phyloP scores from a whole-genome alignment of 169 alveolate genomes.

The Plasmodium malariae region DNA sequence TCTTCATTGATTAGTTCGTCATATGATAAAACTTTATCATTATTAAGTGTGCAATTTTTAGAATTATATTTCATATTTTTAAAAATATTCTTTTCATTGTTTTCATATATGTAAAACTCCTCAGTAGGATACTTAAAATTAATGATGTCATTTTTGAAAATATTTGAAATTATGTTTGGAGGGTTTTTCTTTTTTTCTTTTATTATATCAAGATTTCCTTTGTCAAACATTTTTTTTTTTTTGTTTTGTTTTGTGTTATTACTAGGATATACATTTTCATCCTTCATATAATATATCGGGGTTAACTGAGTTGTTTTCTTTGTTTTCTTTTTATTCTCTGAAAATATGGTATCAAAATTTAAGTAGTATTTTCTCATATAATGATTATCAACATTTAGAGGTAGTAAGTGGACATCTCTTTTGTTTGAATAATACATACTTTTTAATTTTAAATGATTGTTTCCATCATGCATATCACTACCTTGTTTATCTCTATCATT shows the following conservation, averaged over 20 bases:
- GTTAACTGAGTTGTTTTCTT: background rate
- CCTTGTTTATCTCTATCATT: background rate
- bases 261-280: background rate
- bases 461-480: background rate
- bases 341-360: constrained; percentile 24
- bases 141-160: constrained; percentile 22
- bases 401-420: background rate
- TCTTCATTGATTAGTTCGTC: constrained; percentile 5
- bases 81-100: background rate
- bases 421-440: constrained; percentile 15
- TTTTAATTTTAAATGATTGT: constrained; percentile 22
- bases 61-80: background rate
- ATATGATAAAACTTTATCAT: constrained; percentile 1
- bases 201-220: background rate
- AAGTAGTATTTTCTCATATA: constrained; percentile 16
- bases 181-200: background rate
- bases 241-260: background rate
- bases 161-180: background rate
- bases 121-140: background rate
- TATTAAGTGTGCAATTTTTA: background rate
- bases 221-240: background rate
- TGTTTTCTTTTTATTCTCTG: constrained; percentile 6
- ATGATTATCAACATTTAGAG: constrained; percentile 4
- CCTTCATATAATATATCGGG: background rate
- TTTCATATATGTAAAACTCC: background rate